These are phyloP conservation scores for Dalbergia cultrata DNA, from an alignment of 306 rosid genomes.

Conservation along the genomic window DNA sequence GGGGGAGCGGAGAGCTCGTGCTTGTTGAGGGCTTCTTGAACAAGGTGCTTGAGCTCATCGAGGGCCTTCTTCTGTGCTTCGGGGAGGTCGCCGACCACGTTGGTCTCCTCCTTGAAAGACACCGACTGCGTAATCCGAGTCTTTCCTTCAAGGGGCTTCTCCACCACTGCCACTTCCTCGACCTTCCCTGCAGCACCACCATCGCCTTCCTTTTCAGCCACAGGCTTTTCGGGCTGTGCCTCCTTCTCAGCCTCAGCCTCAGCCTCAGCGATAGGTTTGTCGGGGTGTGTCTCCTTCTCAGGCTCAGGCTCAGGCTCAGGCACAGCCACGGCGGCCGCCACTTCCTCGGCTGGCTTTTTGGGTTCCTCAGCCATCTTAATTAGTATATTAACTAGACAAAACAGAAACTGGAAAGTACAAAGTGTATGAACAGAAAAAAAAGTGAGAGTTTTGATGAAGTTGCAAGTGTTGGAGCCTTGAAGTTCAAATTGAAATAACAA, in stretches of 20 bases:
- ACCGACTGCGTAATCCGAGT: constrained; percentile 64
- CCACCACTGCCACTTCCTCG: constrained; percentile 31
- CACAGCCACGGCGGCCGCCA: constrained; percentile 10
- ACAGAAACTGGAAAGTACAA: neutral
- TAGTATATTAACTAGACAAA: too few species aligned
- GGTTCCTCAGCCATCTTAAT: constrained; percentile 73
- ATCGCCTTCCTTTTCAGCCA: neutral
- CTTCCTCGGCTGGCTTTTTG: constrained; percentile 62
- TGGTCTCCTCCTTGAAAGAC: constrained; percentile 92
- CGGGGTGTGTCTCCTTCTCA: neutral
- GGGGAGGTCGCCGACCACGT: constrained; percentile 84
- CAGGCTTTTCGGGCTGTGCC: neutral
- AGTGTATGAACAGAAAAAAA: neutral
- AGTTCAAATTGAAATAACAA: neutral
- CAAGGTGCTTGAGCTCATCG: constrained; percentile 70
- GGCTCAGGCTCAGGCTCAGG: neutral
- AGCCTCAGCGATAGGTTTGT: neutral
- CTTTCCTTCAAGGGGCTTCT: constrained; percentile 48
- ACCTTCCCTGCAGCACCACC: constrained; percentile 13
- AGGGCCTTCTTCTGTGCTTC: constrained; percentile 85
- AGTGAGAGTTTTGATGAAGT: neutral
- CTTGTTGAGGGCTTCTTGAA: constrained; percentile 81
- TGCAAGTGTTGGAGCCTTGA: neutral
- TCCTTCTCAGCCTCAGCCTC: neutral
- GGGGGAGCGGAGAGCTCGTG: constrained; percentile 72